Base-by-base conservation (phyloP, 352 stramenopile species). In the Plasmopara muralis region DNA sequence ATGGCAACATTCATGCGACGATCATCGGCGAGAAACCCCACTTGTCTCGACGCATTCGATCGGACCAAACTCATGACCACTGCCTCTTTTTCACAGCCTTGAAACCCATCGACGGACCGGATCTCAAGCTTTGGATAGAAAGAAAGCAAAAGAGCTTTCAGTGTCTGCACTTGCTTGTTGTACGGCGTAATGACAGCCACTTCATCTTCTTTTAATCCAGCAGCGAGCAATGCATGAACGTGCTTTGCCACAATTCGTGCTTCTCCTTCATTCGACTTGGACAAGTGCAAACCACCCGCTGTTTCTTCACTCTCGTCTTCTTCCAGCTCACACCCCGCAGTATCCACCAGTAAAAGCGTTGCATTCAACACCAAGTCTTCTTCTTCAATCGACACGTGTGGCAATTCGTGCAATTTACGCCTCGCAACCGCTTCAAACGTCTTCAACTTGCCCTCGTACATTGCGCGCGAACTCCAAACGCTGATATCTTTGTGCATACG, bases 161-260 rank as follows among this genome's bases (percentile, higher is more conserved):
- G 67, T 5, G 94, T 55, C 48, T 98, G 86, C n/a, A 92, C 82
- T 56, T 99, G 97, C 31, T 96, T 97, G 73, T 98, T 98, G 79
- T 98, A 99, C 4, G 97, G 97, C 18, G 97, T 98, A 64, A 99
- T 98, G 16, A 99, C 83, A 15, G 91, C 96, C 28, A 99, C 81
- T 44, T 99, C 87, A 33, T 93, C 71, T 31, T 84, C 74, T 15
- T 65, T 73, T 5, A 99, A 42, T 1, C 95, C 95, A 40, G 81
- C 44, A 2, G 64, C 46, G 6, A 99, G 49, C 14, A 99, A 70
- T 3, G 66, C 70, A 13, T 72, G 60, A 3, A 98, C 84, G 68
- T 98, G 93, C 43, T 71, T 68, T 9, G 68, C 71, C 10, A 93
- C 86, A 6, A 96, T 62, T 0, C 50, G 53, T 0, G 83, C 87